A percentile compares a stretch with the other conserved stretches of the same genome.
Evolutionary conservation across 2,329 filamentous ascomycete species (phyloP).

Genomic region (Bimuria novae-zelandiae): DNA sequence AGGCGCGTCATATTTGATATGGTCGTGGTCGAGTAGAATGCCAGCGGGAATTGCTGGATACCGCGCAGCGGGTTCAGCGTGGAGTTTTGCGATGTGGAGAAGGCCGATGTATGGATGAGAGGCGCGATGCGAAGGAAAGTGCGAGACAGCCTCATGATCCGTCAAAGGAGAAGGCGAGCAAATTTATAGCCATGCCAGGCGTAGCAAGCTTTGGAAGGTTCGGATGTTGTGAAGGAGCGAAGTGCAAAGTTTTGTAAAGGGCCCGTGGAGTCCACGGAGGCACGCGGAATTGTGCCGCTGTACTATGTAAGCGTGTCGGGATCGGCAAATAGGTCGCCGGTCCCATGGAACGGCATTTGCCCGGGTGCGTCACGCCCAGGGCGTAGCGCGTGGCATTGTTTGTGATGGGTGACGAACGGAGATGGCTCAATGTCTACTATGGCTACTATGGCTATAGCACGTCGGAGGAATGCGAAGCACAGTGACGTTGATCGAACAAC

Average conservation of each 20-base stretch:
- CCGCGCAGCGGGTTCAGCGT: constrained; percentile 30
- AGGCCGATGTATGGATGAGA: constrained; percentile 9
- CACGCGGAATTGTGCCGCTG: constrained; percentile 34
- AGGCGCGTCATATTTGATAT: constrained; percentile 36
- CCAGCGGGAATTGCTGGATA: constrained; percentile 34
- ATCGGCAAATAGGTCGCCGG: constrained; percentile 3
- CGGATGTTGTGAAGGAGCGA: constrained; percentile 15
- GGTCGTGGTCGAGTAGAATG: constrained; percentile 20
- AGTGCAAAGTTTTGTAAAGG: constrained; percentile 16
- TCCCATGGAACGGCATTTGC: constrained; percentile 14
- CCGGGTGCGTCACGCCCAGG: too few relatives aligned
- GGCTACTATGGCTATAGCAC: too few relatives aligned
- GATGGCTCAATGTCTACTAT: too few relatives aligned
- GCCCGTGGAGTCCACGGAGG: too few relatives aligned
- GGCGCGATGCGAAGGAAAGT: constrained; percentile 7
- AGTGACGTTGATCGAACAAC: too few relatives aligned
- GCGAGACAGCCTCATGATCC: constrained; percentile 19
- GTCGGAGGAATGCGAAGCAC: neutral
- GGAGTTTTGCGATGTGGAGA: constrained; percentile 17
- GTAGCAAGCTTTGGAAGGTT: constrained; percentile 1
- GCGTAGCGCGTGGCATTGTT: too few relatives aligned
- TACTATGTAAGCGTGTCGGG: neutral
- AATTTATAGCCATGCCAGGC: neutral
- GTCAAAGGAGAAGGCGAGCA: constrained; percentile 9
- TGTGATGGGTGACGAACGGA: too few relatives aligned